Conservation (phyloP, 306 rosid genomes). For the Vigna radiata region DNA sequence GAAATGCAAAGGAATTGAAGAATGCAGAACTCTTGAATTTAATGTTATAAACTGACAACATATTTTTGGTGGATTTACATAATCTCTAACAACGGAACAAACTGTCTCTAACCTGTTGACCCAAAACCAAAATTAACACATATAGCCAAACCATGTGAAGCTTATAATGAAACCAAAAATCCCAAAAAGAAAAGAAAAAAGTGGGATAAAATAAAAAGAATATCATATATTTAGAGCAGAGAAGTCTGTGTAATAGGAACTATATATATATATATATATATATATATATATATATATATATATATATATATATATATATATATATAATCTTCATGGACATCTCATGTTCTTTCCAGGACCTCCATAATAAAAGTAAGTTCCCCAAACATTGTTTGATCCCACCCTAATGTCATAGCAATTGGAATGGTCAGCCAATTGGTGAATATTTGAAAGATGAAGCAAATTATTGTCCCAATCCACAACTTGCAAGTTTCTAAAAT, state of each 20-base stretch:
- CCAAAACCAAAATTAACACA: conserved; percentile 43
- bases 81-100: conserved; percentile 47
- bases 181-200: background rate
- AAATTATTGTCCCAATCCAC: conserved; percentile 97
- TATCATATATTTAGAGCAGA: conserved; percentile 22
- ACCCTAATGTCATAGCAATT: conserved; percentile 88
- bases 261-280: conserved; percentile 8
- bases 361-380: conserved; percentile 96
- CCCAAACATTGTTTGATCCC: conserved; percentile 87
- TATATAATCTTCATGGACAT: conserved; percentile 71
- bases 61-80: conserved; percentile 60
- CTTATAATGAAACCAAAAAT: conserved; percentile 45
- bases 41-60: conserved; percentile 46
- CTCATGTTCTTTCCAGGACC: conserved; percentile 97
- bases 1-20: conserved; percentile 11
- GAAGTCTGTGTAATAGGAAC: conserved; percentile 3
- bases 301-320: no score
- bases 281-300: no score
- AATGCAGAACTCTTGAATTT: conserved; percentile 37
- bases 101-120: conserved; percentile 43
- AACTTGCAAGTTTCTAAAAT: conserved; percentile 88
- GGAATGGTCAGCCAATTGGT: conserved; percentile 81
- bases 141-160: conserved; percentile 51
- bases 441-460: conserved; percentile 81
- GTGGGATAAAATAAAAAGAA: conserved; percentile 12